Conservation (phyloP, 192 early-diverging fungal genomes). For the Rhizophagus clarus region DNA sequence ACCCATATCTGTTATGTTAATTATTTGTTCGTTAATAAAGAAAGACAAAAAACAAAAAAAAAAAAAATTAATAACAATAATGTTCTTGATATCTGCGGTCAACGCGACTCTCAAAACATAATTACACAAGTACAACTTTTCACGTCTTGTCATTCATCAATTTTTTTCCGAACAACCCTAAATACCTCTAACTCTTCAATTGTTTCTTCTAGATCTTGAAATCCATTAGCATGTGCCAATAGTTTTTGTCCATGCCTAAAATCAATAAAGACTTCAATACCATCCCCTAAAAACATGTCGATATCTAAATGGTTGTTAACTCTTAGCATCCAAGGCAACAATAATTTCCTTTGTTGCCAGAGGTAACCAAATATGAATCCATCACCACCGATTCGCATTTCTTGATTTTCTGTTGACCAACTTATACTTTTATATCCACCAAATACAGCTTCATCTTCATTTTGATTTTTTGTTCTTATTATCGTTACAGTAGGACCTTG, state of each 20-base stretch:
- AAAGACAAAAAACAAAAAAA: too few species aligned
- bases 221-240: conserved; percentile 18
- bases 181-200: conserved; percentile 19
- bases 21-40: too few species aligned
- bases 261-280: background rate
- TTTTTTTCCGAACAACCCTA: background rate
- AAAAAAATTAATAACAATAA: too few species aligned
- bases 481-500: background rate
- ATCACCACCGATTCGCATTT: background rate
- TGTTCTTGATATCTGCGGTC: too few species aligned
- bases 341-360: conserved; percentile 7
- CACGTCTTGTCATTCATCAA: background rate
- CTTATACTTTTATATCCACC: conserved; percentile 10
- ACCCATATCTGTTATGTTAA: too few species aligned
- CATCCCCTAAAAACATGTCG: conserved; percentile 8
- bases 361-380: conserved; percentile 19
- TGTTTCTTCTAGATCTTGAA: conserved; percentile 1
- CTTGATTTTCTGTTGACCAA: conserved; percentile 5
- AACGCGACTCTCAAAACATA: too few species aligned
- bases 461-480: conserved; percentile 19
- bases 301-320: conserved; percentile 3
- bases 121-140: too few species aligned
- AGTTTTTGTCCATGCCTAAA: background rate
- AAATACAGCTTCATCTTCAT: conserved; percentile 19
- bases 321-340: conserved; percentile 1